Evolutionary conservation across 176 grass and related monocot species (phyloP), one percentile per base, ranked within the genome.

Genomic region (Coix lacrymajobi): DNA sequence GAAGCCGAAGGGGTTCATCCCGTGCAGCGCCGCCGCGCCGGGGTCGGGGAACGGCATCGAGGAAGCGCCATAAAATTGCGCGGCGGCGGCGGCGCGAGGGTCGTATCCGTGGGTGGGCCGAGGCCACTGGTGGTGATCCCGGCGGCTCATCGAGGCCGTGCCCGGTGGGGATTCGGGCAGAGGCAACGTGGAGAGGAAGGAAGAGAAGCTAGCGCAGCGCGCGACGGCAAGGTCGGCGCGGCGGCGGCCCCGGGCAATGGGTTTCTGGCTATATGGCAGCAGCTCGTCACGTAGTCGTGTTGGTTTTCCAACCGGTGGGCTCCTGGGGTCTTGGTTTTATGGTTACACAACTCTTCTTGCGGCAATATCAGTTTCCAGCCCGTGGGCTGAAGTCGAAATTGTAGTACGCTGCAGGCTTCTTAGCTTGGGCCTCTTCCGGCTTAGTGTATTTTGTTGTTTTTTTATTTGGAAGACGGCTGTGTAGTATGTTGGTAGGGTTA

Each of bases 1-100:
- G 13, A 79, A 87, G 62, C 51, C 62, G 79, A 80, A 89, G 65
- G 86, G 81, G 79, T 77, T 91, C 20, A 71, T 75, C 75, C 60
- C 65, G 28, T 32, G 85, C 63, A 69, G 85, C 22, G 80, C 54
- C 74, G 83, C 36, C 57, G 75, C 60, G 62, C 78, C 16, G 22
- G 11, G 38, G 72, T 22, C 77, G 62, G 41, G 41, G 56, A 37
- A 72, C 68, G 76, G 84, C n/a, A 74, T 32, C 22, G 85, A 82
- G 58, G 82, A 60, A 37, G 36, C 77, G 60, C 73, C 88, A 32
- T 87, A 62, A 29, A 61, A 67, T 14, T 83, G 40, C 57, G 65
- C 48, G 33, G 63, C 19, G 63, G 79, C 20, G 40, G 72, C 20
- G 72, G n/a, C 32, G 29, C 63, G 63, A 57, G 76, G 77, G 64